Base-by-base conservation (phyloP, 1,284 basidiomycete genomes). In the Sporisorium iseilematis-ciliati region DNA sequence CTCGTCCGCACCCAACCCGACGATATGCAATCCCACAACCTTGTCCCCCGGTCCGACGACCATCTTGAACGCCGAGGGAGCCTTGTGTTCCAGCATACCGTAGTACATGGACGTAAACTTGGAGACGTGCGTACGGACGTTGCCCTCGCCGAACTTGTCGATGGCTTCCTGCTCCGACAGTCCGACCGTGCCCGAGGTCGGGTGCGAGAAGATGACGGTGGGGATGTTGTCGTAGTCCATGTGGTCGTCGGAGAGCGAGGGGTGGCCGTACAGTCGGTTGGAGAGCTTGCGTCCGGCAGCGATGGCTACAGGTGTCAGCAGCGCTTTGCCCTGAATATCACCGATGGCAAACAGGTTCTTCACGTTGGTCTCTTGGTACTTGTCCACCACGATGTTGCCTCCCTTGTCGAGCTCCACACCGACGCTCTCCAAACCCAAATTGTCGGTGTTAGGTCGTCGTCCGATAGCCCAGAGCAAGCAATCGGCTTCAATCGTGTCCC, bases 231-330 rank as follows among this genome's bases (percentile, higher is more conserved):
- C 89, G 85, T 99, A 99, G 82, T 89, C 89, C 72, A 98, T 89
- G 86, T 95, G 93, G 82, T 97, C 93, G 63, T 92, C 86, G 88
- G 92, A 93, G 88, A 90, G 94, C 86, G 93, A 88, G 58, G 90
- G 89, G 0, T 91, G 90, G 11, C 96, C 97, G 84, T 94, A 99
- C 57, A 99, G 87, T 55, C 97, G 88, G 87, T 98, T 99, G 54
- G 91, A 89, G 42, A 98, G 87, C 69, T 94, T 88, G 63, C 96
- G 88, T 25, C 95, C 96, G 6, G 97, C 97, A 52, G 96, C 96
- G 70, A 99, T 97, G 23, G 96, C 97, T 7, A 99, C 97, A n/a
- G 97, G 96, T 0, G 96, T 99, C 68, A 99, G 88, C 29, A 95
- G 87, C 25, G 91, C 93, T 87, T 96, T 95, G 68, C 96, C 96